Conservation (phyloP, 257 asterid genomes). For the Linaria vulgaris region DNA sequence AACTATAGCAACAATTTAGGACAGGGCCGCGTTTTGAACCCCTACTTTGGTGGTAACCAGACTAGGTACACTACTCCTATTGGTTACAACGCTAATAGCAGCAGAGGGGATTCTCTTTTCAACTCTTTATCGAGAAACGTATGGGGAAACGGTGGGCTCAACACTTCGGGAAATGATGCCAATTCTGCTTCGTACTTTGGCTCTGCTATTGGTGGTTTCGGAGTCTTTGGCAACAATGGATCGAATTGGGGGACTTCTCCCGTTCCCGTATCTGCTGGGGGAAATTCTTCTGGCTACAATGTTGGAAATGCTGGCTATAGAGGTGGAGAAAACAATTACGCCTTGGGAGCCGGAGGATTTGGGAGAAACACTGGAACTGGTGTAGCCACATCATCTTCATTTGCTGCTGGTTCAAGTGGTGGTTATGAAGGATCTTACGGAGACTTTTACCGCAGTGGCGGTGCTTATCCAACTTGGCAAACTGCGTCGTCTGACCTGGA, state of each 20-base stretch:
- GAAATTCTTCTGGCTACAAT: no score
- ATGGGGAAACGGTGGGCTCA: constrained; percentile 53
- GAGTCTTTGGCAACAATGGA: constrained; percentile 49
- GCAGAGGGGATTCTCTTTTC: constrained; percentile 41
- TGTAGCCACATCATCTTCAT: constrained; percentile 38
- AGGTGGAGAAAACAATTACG: no score
- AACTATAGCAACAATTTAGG: constrained; percentile 31
- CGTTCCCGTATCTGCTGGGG: no score
- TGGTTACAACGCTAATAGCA: constrained; percentile 39
- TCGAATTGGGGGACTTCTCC: constrained; percentile 1
- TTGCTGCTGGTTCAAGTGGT: constrained; percentile 34
- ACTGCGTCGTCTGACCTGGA: constrained; percentile 54
- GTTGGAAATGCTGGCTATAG: no score
- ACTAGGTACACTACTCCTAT: constrained; percentile 45
- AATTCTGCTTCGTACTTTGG: constrained; percentile 34
- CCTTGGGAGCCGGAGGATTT: no score
- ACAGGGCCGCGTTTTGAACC: constrained; percentile 52
- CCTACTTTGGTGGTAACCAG: constrained; percentile 48
- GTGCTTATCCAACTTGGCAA: constrained; percentile 52
- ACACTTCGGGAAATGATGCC: constrained; percentile 36
- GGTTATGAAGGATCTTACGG: constrained; percentile 44
- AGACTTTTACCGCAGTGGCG: constrained; percentile 43
- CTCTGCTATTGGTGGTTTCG: constrained; percentile 52
- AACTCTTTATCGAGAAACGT: constrained; percentile 35
- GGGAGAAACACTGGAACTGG: no score